phyloP scores from a whole-genome alignment of 352 stramenopile genomes.

The Globisporangium spiculum region DNA sequence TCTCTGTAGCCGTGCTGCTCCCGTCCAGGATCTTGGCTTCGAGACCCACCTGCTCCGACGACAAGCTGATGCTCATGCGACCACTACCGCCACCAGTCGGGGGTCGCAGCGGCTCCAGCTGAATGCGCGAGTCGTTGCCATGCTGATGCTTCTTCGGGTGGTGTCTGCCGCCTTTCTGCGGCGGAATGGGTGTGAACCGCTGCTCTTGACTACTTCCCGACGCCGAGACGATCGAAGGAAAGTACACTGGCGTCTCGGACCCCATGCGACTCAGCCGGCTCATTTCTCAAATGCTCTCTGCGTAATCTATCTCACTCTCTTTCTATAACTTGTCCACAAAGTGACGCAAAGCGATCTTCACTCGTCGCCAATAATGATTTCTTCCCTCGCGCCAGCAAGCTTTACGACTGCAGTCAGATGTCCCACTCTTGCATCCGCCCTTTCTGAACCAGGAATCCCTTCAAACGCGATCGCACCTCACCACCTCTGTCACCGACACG shows the following conservation, averaged over 20 bases:
- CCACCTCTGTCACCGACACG: not conserved
- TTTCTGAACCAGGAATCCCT: not conserved
- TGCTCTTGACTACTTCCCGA: conserved; percentile 22
- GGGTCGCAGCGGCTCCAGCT: conserved; percentile 57
- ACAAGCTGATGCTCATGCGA: conserved; percentile 35
- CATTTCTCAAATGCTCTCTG: conserved; percentile 18
- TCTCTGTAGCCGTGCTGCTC: conserved; percentile 35
- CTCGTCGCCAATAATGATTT: not conserved
- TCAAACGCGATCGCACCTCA: not conserved
- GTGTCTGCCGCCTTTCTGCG: conserved; percentile 41
- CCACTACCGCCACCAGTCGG: conserved; percentile 26
- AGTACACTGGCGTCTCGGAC: conserved; percentile 40
- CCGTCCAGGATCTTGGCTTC: conserved; percentile 38
- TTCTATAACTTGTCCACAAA: not conserved
- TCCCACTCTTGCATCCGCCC: not conserved
- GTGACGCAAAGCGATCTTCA: not conserved
- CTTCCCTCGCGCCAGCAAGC: not conserved
- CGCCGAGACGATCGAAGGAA: conserved; percentile 48
- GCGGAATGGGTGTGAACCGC: conserved; percentile 49
- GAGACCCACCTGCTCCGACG: conserved; percentile 37
- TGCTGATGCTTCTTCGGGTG: conserved; percentile 55
- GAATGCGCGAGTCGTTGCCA: conserved; percentile 52
- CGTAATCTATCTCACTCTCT: not conserved
- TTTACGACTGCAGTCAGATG: not conserved
- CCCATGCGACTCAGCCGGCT: conserved; percentile 33